Conservation (phyloP, 305 asterid species). For the Plantago coronopus region DNA sequence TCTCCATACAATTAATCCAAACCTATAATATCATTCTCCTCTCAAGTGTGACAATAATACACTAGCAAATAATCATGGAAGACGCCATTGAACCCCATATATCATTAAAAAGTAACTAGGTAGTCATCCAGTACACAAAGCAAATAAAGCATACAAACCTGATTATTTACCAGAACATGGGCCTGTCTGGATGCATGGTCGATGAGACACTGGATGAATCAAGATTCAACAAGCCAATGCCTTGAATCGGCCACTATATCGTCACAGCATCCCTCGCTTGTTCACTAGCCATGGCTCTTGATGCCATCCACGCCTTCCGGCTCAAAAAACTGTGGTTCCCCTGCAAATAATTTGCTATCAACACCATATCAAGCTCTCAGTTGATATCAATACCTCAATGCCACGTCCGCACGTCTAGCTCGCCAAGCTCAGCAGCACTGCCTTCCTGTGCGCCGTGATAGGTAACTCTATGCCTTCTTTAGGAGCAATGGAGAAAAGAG, state of each 20-base stretch:
- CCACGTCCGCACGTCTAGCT: slow-evolving; percentile 71
- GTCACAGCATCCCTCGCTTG: slow-evolving; percentile 60
- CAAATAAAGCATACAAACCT: not conserved
- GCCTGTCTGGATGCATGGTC: slow-evolving; percentile 40
- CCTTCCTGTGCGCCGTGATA: slow-evolving; percentile 55
- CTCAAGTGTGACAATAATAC: no score
- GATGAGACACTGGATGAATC: slow-evolving; percentile 56
- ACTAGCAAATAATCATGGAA: no score
- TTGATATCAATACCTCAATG: slow-evolving; percentile 73
- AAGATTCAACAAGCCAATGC: slow-evolving; percentile 62
- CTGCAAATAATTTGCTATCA: slow-evolving; percentile 56
- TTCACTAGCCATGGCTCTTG: slow-evolving; percentile 51
- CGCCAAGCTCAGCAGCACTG: slow-evolving; percentile 66
- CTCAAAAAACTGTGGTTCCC: slow-evolving; percentile 58
- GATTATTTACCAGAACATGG: slow-evolving; percentile 23
- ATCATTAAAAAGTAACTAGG: no score
- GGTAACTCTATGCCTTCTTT: slow-evolving; percentile 70
- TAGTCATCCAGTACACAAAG: not conserved
- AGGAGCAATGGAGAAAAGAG: slow-evolving; percentile 62
- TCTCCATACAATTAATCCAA: no score
- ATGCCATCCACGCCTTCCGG: slow-evolving; percentile 46
- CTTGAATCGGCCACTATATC: slow-evolving; percentile 69
- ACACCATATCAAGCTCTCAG: slow-evolving; percentile 67
- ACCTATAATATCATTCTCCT: no score
- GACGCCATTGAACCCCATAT: no score